Evolutionary conservation across 2,329 filamentous ascomycete species (phyloP).

Genomic region (Epicoccum sorghinum): DNA sequence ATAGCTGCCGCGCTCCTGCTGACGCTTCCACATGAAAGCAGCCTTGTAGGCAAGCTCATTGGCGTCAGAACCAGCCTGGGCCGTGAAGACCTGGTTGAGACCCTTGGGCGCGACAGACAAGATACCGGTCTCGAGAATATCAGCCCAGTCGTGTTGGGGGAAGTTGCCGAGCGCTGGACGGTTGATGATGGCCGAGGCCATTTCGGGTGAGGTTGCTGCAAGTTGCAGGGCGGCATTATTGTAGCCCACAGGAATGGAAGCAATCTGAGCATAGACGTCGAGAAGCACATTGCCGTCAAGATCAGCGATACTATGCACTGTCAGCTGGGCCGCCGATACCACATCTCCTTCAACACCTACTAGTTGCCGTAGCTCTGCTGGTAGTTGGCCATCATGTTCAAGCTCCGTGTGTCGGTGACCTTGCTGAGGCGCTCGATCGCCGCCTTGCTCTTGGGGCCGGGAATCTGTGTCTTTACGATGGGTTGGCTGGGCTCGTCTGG

Average conservation of each 20-base stretch:
- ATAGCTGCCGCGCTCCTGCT: constrained; percentile 78
- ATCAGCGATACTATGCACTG: constrained; percentile 61
- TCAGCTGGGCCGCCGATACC: neutral
- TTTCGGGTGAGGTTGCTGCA: constrained; percentile 75
- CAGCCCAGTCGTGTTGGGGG: constrained; percentile 81
- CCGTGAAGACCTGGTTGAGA: constrained; percentile 87
- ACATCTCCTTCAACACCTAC: constrained; percentile 38
- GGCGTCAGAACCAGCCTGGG: constrained; percentile 86
- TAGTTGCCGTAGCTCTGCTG: constrained; percentile 71
- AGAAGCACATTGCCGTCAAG: constrained; percentile 73
- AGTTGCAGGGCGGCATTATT: constrained; percentile 80
- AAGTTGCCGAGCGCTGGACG: constrained; percentile 90
- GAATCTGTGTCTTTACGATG: constrained; percentile 65
- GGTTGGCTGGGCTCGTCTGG: constrained; percentile 65
- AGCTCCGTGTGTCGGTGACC: constrained; percentile 83
- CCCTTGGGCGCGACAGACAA: constrained; percentile 84
- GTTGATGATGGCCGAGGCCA: constrained; percentile 83
- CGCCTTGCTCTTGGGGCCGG: constrained; percentile 75
- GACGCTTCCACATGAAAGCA: constrained; percentile 90
- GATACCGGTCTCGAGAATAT: constrained; percentile 78
- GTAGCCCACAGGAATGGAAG: constrained; percentile 90
- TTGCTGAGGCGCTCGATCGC: constrained; percentile 72
- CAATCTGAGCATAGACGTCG: constrained; percentile 89
- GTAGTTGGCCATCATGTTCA: constrained; percentile 65
- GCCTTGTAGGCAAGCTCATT: constrained; percentile 96